These are phyloP conservation scores for Daldinia grandis DNA, from an alignment of 495 filamentous ascomycete genomes.

Conservation along the genomic window DNA sequence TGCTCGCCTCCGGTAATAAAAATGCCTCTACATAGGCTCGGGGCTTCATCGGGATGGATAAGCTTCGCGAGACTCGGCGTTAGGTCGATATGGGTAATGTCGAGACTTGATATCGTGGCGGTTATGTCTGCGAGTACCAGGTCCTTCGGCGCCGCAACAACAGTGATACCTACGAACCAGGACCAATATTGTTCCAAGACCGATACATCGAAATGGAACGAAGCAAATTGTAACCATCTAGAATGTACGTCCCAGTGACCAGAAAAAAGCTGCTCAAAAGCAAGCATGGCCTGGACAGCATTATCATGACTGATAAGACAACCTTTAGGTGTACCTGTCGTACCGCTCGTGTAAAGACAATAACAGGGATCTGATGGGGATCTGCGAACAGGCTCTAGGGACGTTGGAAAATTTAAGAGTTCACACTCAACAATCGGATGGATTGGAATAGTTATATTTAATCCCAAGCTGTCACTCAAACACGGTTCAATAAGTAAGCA, in stretches of 20 bases:
- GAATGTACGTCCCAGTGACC: slow-evolving; percentile 74
- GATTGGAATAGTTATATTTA: slow-evolving; percentile 45
- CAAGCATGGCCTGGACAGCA: slow-evolving; percentile 76
- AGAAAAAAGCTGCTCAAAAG: slow-evolving; percentile 73
- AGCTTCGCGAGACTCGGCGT: slow-evolving; percentile 72
- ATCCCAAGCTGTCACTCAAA: slow-evolving; percentile 35
- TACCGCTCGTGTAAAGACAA: slow-evolving; percentile 84
- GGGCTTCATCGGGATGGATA: slow-evolving; percentile 71
- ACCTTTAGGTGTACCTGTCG: slow-evolving; percentile 81
- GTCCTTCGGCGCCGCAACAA: slow-evolving; percentile 79
- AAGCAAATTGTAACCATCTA: slow-evolving; percentile 86
- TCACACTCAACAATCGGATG: slow-evolving; percentile 47
- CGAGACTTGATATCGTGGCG: slow-evolving; percentile 69
- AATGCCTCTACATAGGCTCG: slow-evolving; percentile 70
- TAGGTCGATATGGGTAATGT: slow-evolving; percentile 87
- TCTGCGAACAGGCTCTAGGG: slow-evolving; percentile 26
- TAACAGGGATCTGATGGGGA: slow-evolving; percentile 66
- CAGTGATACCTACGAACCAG: slow-evolving; percentile 83
- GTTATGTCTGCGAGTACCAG: slow-evolving; percentile 80
- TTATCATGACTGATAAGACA: slow-evolving; percentile 79
- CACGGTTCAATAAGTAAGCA: slow-evolving; percentile 57
- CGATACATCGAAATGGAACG: slow-evolving; percentile 88
- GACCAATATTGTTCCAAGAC: slow-evolving; percentile 90
- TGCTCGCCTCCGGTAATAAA: slow-evolving; percentile 82
- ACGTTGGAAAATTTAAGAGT: slow-evolving; percentile 39